Conservation (phyloP, 208 protist genomes). For the Trypanosoma grayi region DNA sequence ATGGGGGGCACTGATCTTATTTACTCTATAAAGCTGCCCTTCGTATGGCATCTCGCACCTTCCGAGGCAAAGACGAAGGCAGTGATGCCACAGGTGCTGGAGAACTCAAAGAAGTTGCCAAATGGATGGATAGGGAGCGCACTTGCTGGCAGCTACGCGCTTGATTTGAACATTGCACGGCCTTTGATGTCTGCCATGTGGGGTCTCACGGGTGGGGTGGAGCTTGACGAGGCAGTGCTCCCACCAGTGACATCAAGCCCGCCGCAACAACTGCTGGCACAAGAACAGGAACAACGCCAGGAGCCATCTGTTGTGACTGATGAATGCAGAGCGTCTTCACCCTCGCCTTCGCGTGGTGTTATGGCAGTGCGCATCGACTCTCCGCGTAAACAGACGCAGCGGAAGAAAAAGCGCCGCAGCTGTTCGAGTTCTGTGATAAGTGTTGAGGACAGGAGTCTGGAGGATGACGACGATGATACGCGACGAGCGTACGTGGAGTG, state of each 20-base stretch:
- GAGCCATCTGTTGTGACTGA: not conserved
- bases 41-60: slow-evolving; percentile 14
- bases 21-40: slow-evolving; percentile 42
- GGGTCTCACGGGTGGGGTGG: slow-evolving; percentile 18
- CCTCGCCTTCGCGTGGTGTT: not conserved
- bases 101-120: not conserved
- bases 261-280: not conserved
- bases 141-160: not conserved
- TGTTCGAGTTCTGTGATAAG: not conserved
- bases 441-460: not conserved
- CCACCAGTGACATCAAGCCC: not conserved
- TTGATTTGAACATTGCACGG: slow-evolving; percentile 26
- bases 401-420: slow-evolving; percentile 19
- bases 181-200: slow-evolving; percentile 28
- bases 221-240: slow-evolving; percentile 8
- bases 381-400: not conserved
- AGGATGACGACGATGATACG: slow-evolving; percentile 6
- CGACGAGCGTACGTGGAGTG: slow-evolving; percentile 15
- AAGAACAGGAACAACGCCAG: slow-evolving; percentile 3
- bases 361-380: slow-evolving; percentile 3
- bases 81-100: not conserved
- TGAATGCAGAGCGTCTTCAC: not conserved
- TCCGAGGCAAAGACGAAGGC: not conserved
- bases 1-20: slow-evolving; percentile 27
- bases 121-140: slow-evolving; percentile 10